phyloP scores from a whole-genome alignment of 2,329 filamentous ascomycete genomes.

The Daldinia eschscholtzii region DNA sequence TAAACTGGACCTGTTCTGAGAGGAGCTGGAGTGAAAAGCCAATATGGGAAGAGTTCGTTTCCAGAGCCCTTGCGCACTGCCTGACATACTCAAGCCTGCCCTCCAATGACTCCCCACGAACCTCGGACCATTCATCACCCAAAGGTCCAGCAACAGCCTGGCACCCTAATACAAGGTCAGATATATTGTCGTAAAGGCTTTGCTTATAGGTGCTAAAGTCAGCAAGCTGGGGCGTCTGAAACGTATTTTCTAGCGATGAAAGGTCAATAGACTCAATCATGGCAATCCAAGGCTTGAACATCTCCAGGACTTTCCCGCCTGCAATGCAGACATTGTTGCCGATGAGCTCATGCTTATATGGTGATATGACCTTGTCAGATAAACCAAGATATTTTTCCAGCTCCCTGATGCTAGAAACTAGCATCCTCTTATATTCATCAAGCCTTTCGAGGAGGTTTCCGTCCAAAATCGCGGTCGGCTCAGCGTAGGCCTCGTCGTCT shows the following conservation, averaged over 20 bases:
- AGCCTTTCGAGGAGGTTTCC: constrained; percentile 82
- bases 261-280: constrained; percentile 94
- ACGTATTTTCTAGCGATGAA: constrained; percentile 78
- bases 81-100: constrained; percentile 86
- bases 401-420: constrained; percentile 87
- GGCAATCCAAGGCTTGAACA: constrained; percentile 89
- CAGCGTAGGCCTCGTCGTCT: constrained; percentile 78
- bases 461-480: constrained; percentile 82
- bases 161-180: constrained; percentile 87
- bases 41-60: constrained; percentile 88
- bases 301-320: constrained; percentile 84
- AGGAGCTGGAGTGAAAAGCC: constrained; percentile 89
- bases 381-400: constrained; percentile 85
- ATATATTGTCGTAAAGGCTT: constrained; percentile 91
- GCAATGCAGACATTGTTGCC: constrained; percentile 85
- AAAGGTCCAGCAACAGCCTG: constrained; percentile 93
- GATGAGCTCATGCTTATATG: constrained; percentile 81
- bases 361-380: constrained; percentile 84
- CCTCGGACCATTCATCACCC: constrained; percentile 94
- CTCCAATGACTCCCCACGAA: constrained; percentile 90
- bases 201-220: constrained; percentile 95
- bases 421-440: constrained; percentile 85
- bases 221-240: constrained; percentile 85
- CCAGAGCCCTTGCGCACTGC: constrained; percentile 81
- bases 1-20: constrained; percentile 80